Percentiles rank a stretch among this genome's conserved stretches.
Evolutionary conservation across 192 early-diverging fungal species (phyloP).

Genomic region (Umbelopsis isabellina): DNA sequence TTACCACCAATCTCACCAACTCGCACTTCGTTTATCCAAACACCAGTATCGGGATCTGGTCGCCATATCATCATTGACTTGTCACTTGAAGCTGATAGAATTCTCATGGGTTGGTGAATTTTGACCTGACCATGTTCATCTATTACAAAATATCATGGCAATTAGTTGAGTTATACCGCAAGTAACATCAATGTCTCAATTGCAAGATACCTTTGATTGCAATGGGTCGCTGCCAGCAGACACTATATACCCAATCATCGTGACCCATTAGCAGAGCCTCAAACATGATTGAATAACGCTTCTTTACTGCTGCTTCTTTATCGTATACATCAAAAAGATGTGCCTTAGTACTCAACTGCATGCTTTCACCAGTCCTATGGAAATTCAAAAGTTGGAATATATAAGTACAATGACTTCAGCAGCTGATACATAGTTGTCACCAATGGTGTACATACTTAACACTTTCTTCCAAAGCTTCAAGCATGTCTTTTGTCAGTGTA

Average conservation of each 20-base stretch:
- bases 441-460: constrained; percentile 34
- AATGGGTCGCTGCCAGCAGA: constrained; percentile 73
- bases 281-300: constrained; percentile 66
- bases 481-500: constrained; percentile 46
- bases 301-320: constrained; percentile 19
- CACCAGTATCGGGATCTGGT: constrained; percentile 74
- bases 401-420: not conserved
- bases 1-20: constrained; percentile 89
- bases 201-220: constrained; percentile 27
- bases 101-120: constrained; percentile 65
- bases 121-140: constrained; percentile 24
- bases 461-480: constrained; percentile 45
- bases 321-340: constrained; percentile 68
- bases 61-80: constrained; percentile 91
- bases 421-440: not conserved
- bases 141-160: not conserved
- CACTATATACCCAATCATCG: constrained; percentile 93
- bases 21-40: constrained; percentile 85
- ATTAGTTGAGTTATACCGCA: too few relatives aligned
- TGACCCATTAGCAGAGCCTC: constrained; percentile 94
- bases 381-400: not conserved
- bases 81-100: constrained; percentile 90
- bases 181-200: too few relatives aligned
- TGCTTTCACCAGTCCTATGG: constrained; percentile 50
- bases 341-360: constrained; percentile 84